Conservation (phyloP, 495 filamentous ascomycete species). For the Tetracladium setigerum region DNA sequence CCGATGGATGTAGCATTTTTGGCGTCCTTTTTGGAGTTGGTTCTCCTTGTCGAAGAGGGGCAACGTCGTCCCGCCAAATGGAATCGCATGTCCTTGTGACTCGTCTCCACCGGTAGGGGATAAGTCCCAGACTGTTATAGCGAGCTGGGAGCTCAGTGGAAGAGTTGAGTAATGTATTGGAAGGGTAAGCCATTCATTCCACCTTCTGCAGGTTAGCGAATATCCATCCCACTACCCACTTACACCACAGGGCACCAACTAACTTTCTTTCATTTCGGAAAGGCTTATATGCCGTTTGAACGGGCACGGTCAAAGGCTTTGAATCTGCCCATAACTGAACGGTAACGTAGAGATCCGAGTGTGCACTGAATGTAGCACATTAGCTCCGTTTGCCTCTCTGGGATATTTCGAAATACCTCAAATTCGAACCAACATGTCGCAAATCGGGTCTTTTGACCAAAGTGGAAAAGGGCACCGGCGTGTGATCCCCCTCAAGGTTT, state of each 20-base stretch:
- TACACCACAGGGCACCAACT: slow-evolving; percentile 18
- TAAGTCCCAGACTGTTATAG: slow-evolving; percentile 93
- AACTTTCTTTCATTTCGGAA: slow-evolving; percentile 64
- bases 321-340: slow-evolving; percentile 93
- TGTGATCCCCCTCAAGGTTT: slow-evolving; percentile 79
- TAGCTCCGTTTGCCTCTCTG: not conserved
- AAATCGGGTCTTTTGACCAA: slow-evolving; percentile 71
- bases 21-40: slow-evolving; percentile 78
- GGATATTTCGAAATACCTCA: slow-evolving; percentile 30
- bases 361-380: slow-evolving; percentile 30
- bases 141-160: slow-evolving; percentile 72
- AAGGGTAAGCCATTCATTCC: slow-evolving; percentile 94
- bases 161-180: slow-evolving; percentile 76
- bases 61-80: slow-evolving; percentile 92
- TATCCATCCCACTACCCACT: not conserved
- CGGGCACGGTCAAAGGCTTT: slow-evolving; percentile 83
- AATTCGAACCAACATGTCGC: slow-evolving; percentile 76
- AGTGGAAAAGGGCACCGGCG: slow-evolving; percentile 67
- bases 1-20: slow-evolving; percentile 82
- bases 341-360: slow-evolving; percentile 88
- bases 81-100: slow-evolving; percentile 65
- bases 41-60: slow-evolving; percentile 86
- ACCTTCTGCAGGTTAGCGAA: slow-evolving; percentile 35
- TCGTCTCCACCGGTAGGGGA: slow-evolving; percentile 64
- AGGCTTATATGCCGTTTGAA: slow-evolving; percentile 85